Evolutionary conservation across 495 filamentous ascomycete genomes (phyloP).

Genomic region (Lasiosphaeria hispida): DNA sequence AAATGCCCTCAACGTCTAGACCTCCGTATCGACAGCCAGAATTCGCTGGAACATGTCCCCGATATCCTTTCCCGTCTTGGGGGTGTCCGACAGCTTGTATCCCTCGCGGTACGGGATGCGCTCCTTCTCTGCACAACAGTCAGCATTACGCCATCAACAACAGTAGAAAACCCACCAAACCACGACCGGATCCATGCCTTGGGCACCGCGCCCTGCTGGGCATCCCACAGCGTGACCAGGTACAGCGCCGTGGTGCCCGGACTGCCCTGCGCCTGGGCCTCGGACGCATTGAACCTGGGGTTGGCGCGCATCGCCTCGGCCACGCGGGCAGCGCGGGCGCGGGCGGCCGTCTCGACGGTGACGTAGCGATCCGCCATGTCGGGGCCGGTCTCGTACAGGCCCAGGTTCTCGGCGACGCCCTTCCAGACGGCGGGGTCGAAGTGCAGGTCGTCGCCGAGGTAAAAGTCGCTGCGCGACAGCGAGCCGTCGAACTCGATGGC

Average conservation of each 20-base stretch:
- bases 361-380: constrained; percentile 18
- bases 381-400: constrained; percentile 8
- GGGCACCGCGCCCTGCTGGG: constrained; percentile 16
- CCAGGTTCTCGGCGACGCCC: constrained; percentile 6
- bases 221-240: constrained; percentile 24
- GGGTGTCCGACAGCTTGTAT: constrained; percentile 3
- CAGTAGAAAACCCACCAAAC: constrained; percentile 26
- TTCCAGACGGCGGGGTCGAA: constrained; percentile 30
- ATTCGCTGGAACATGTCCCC: constrained; percentile 4
- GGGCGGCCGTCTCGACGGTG: constrained; percentile 26
- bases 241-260: constrained; percentile 28
- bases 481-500: constrained; percentile 33
- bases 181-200: constrained; percentile 24
- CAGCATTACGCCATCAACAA: background rate
- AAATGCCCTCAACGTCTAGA: too few relatives aligned
- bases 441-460: constrained; percentile 23
- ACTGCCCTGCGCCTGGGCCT: constrained; percentile 19
- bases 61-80: constrained; percentile 2
- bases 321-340: constrained; percentile 23
- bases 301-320: constrained; percentile 24
- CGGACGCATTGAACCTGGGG: constrained; percentile 21
- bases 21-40: background rate
- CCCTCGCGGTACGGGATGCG: constrained; percentile 19
- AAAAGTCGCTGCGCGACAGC: constrained; percentile 27
- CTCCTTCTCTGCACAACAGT: constrained; percentile 14